phyloP scores from a whole-genome alignment of 2,329 filamentous ascomycete genomes.

The Fusarium mundagurra region DNA sequence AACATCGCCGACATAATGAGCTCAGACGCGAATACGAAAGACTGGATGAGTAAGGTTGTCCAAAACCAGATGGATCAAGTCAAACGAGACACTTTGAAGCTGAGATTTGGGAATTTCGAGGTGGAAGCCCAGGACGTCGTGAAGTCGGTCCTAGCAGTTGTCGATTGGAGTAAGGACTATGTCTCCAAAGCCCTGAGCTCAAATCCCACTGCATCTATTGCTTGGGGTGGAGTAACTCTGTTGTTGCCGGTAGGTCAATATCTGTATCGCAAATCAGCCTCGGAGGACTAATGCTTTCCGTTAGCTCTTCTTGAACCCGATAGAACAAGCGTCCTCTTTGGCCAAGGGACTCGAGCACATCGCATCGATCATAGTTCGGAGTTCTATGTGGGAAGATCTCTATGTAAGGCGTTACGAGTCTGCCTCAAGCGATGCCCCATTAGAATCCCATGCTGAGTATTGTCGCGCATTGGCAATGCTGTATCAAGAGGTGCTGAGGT shows the following conservation, averaged over 20 bases:
- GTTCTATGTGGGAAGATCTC: fast-evolving
- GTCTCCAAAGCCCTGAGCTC: neutral
- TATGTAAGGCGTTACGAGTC: neutral
- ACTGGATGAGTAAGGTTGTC: fast-evolving
- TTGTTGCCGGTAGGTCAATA: neutral
- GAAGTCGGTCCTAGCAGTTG: fast-evolving
- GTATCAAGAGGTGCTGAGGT: neutral
- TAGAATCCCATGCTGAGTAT: neutral
- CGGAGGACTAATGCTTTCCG: fast-evolving
- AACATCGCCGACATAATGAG: fast-evolving
- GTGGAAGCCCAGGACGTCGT: fast-evolving
- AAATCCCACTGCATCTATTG: neutral
- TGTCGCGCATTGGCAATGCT: fast-evolving
- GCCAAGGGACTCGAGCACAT: neutral
- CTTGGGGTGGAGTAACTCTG: fast-evolving
- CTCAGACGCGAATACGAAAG: fast-evolving
- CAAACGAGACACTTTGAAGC: neutral
- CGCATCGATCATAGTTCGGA: neutral
- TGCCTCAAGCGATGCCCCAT: fast-evolving
- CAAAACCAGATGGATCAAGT: fast-evolving
- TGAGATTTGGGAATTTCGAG: neutral
- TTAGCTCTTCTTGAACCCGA: neutral
- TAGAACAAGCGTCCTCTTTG: neutral
- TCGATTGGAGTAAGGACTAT: neutral
- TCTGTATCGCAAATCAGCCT: fast-evolving